Conservation (phyloP, 805 yeast genomes). For the Yamadazyma scolyti region DNA sequence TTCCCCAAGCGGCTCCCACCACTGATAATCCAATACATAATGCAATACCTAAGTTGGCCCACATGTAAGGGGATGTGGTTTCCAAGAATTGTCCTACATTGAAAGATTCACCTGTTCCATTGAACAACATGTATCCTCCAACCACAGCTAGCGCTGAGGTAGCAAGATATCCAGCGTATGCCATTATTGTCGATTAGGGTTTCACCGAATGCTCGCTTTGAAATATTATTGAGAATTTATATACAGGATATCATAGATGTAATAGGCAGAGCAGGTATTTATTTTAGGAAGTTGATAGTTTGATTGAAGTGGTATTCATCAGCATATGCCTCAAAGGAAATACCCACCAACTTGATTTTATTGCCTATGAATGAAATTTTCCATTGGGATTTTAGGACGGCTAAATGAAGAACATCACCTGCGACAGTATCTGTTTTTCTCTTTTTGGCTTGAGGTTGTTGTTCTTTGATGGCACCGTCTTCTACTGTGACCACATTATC, state of each 20-base stretch:
- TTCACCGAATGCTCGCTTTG: too few relatives aligned
- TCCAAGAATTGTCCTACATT: conserved; percentile 86
- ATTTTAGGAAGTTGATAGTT: too few relatives aligned
- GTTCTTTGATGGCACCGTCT: conserved; percentile 8
- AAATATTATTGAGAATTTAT: too few relatives aligned
- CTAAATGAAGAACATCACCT: conserved; percentile 43
- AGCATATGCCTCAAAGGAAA: conserved; percentile 22
- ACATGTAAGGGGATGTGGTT: conserved; percentile 89
- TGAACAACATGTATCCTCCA: conserved; percentile 70
- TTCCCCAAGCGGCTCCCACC: conserved; percentile 99
- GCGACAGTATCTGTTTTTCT: conserved; percentile 8
- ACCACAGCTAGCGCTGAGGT: conserved; percentile 32
- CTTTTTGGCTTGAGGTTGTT: conserved; percentile 12
- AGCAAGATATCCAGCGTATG: conserved; percentile 17
- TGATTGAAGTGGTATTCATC: conserved; percentile 14
- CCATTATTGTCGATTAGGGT: conserved; percentile 5
- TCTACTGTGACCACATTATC: conserved; percentile 2
- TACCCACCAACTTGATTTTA: conserved; percentile 20
- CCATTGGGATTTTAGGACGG: conserved; percentile 43
- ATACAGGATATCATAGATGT: too few relatives aligned
- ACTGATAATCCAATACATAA: conserved; percentile 91
- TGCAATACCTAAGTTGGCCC: conserved; percentile 91
- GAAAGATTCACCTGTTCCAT: conserved; percentile 88
- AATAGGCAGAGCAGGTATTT: too few relatives aligned
- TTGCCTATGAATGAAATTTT: conserved; percentile 12